phyloP scores from a whole-genome alignment of 805 yeast genomes.

The Tetrapisispora nanseiensis region DNA sequence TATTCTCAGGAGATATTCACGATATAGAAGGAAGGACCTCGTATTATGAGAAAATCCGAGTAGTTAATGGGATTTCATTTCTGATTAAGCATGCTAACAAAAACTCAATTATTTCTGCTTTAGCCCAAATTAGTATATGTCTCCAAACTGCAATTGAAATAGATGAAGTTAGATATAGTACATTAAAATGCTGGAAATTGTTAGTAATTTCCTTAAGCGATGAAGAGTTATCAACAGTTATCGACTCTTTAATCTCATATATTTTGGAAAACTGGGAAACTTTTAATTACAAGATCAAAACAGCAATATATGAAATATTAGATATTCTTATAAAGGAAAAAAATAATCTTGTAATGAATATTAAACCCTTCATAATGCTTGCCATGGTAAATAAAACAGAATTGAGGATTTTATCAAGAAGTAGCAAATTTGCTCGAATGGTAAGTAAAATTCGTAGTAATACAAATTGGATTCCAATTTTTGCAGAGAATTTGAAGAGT shows the following conservation, averaged over 20 bases:
- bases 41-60: constrained; percentile 56
- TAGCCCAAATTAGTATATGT: constrained; percentile 82
- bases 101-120: constrained; percentile 49
- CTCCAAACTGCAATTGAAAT: constrained; percentile 69
- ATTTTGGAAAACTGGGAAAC: constrained; percentile 56
- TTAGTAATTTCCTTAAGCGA: constrained; percentile 49
- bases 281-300: constrained; percentile 41
- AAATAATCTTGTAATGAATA: constrained; percentile 11
- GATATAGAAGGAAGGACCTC: constrained; percentile 65
- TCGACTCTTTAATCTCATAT: constrained; percentile 66
- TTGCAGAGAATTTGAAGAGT: constrained; percentile 21
- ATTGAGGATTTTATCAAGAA: constrained; percentile 42
- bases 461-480: constrained; percentile 20
- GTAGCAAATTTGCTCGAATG: constrained; percentile 44
- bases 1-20: constrained; percentile 70
- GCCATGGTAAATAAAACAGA: constrained; percentile 54
- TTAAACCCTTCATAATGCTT: constrained; percentile 44
- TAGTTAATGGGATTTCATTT: constrained; percentile 65
- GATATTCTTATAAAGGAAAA: constrained; percentile 21
- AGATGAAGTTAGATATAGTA: constrained; percentile 46
- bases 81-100: constrained; percentile 44
- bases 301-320: constrained; percentile 44
- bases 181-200: constrained; percentile 59
- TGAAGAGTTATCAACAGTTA: constrained; percentile 50
- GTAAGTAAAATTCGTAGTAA: constrained; percentile 19